Base-by-base conservation (phyloP, 495 filamentous ascomycete species). In the Friedmanniomyces endolithicus region DNA sequence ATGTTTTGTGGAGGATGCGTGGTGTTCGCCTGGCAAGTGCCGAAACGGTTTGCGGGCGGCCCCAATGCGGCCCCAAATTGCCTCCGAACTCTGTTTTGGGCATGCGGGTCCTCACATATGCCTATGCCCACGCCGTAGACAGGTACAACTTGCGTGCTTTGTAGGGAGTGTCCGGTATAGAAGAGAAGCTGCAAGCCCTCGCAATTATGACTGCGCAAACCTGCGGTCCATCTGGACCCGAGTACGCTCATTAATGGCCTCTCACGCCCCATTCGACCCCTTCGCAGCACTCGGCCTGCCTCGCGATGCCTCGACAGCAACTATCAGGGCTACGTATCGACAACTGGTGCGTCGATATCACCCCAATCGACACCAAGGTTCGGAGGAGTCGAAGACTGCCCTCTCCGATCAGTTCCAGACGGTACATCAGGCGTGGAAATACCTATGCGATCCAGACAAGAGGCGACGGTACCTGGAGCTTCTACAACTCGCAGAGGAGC, bases 351-450 rank as follows among this genome's bases (percentile, higher is more conserved):
- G 31, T 11, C 9, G 40, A 16, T 62, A 62, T 46, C 59, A 62
- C 25, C 59, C 59, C 17, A 62, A 62, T 27, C 49, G 59, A 35
- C 51, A 55, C 29, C 59, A 62, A 50, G 49, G 49, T 1, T 40
- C 47, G 17, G 58, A 48, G n/a, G 58, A 52, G 12, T 46, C 58
- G 37, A 56, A 51, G 14, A 48, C 46, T 16, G 43, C 53, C 12
- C 48, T 61, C 1, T 47, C 53, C 12, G 58, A 53, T 9, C 50
- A 53, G 9, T 62, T 62, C 41, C 37, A 58, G 23, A 17, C 27
- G 14, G 40, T 62, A 14, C 59, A 58, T 29, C 48, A 55, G 19
- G 59, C 59, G 12, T 62, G 48, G 46, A 37, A 55, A 31, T 35
- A 44, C 22, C 22, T 62, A 1, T 16, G 7, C 11, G 50, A 57